Conservation (phyloP, 2,329 filamentous ascomycete genomes). For the Nemania sp. region DNA sequence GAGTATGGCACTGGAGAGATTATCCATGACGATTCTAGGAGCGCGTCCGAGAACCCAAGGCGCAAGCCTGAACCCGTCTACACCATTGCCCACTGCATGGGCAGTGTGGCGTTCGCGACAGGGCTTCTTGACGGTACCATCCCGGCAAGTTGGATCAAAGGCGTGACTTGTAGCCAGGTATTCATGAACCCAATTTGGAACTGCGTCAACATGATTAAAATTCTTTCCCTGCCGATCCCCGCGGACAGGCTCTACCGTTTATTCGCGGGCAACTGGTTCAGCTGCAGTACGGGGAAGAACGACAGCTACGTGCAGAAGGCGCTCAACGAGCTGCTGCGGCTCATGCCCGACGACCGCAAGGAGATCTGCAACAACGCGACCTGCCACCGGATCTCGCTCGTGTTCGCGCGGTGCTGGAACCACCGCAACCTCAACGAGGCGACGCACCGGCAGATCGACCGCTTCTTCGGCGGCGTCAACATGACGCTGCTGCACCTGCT, state of each 20-base stretch:
- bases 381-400: slow-evolving; percentile 70
- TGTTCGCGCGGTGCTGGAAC: slow-evolving; percentile 74
- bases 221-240: slow-evolving; percentile 59
- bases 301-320: slow-evolving; percentile 62
- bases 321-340: slow-evolving; percentile 67
- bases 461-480: slow-evolving; percentile 72
- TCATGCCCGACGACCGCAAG: slow-evolving; percentile 65
- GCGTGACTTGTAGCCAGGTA: slow-evolving; percentile 70
- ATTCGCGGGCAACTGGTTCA: slow-evolving; percentile 67
- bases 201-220: slow-evolving; percentile 68
- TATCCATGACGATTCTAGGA: not conserved
- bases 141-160: slow-evolving; percentile 66
- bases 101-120: slow-evolving; percentile 67
- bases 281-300: slow-evolving; percentile 60
- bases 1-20: slow-evolving; percentile 45
- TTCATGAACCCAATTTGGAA: slow-evolving; percentile 73
- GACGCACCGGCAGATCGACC: slow-evolving; percentile 71
- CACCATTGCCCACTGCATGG: slow-evolving; percentile 72
- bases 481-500: slow-evolving; percentile 69
- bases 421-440: slow-evolving; percentile 74
- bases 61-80: slow-evolving; percentile 57
- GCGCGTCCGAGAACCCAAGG: not conserved
- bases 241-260: slow-evolving; percentile 63
- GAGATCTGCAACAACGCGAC: slow-evolving; percentile 72
- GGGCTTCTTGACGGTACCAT: slow-evolving; percentile 74